Base-by-base conservation (phyloP, 345 rosid species). In the Punica granatum region DNA sequence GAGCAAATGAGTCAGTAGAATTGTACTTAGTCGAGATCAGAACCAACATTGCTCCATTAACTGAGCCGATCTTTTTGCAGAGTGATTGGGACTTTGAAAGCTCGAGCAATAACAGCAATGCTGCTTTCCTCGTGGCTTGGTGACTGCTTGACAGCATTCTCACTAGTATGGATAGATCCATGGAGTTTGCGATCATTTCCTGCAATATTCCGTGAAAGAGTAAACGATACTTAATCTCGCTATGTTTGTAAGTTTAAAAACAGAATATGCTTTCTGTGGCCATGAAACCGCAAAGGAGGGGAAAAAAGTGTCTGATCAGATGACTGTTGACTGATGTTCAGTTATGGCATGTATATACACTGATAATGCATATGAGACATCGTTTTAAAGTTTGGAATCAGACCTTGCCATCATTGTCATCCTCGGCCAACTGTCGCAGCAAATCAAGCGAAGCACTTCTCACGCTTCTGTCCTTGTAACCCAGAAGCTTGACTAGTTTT, bases 31-130 rank as follows among this genome's bases (percentile, higher is more conserved):
- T 72, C 62, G 86, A 87, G 76, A 92, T 80, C 77, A 92, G 81
- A 83, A 90, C 81, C 84, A 92, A 39, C 72, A 92, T 83, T 33
- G 85, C 89, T 64, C 97, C 97, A 12, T 84, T 76, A 53, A 76
- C 74, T 33, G 76, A 80, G 51, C 98, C 91, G 33, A 90, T 81
- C 65, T 77, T 85, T 70, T 83, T 71, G 70, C 84, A 74, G 34
- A 86, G 66, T 66, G 72, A 69, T 67, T 41, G 74, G 32, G 85
- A 82, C 69, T 70, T 79, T 6, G 98, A 88, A 66, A 92, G 88
- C 82, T 90, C 96, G 71, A 75, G 88, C 80, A 90, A 71, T 64
- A 90, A 46, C 30, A 67, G 82, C 79, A 87, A 59, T 1, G 96
- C 68, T 41, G 82, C 85, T 73, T 85, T 82, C 65, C 75, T 84